Percentiles rank a stretch among this genome's conserved stretches.
phyloP scores from a whole-genome alignment of 768 basidiomycete species.

The Cystofilobasidium ferigula region DNA sequence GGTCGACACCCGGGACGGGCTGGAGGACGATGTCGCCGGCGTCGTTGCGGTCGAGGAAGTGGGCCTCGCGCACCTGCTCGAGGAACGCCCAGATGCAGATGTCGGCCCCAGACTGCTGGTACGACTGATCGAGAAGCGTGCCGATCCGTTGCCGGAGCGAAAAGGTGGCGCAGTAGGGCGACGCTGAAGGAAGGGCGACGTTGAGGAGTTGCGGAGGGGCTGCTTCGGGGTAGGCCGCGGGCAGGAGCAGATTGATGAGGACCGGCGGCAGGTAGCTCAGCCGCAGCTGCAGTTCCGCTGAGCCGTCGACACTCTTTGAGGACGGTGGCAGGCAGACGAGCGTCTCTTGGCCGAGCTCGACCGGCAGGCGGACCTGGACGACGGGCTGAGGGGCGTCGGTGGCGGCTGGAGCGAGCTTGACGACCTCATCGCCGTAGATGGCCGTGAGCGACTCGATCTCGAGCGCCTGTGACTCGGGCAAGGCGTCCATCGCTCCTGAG shows the following conservation, averaged over 20 bases:
- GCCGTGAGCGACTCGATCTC: slow-evolving; percentile 4
- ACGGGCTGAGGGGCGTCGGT: background rate
- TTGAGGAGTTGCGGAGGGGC: background rate
- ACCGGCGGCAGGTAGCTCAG: slow-evolving; percentile 2
- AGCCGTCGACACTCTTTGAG: background rate
- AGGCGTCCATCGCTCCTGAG: too few relatives aligned
- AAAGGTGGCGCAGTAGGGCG: background rate
- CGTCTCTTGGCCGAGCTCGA: too few relatives aligned
- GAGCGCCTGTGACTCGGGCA: background rate
- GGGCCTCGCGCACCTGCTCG: slow-evolving; percentile 1
- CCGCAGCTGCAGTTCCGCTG: background rate
- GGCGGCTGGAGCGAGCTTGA: background rate
- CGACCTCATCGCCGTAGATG: slow-evolving; percentile 1
- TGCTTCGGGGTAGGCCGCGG: background rate
- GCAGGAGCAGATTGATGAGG: background rate
- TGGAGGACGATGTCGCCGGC: background rate
- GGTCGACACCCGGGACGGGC: background rate
- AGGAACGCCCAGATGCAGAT: slow-evolving; percentile 3
- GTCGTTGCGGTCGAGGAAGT: background rate
- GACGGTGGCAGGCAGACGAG: too few relatives aligned
- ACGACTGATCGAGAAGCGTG: background rate
- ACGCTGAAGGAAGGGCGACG: background rate
- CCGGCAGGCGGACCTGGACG: background rate
- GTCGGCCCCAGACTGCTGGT: background rate
- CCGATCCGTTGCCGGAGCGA: background rate